Conservation (phyloP, 176 grass and related monocot genomes). For the Zea luxurians region DNA sequence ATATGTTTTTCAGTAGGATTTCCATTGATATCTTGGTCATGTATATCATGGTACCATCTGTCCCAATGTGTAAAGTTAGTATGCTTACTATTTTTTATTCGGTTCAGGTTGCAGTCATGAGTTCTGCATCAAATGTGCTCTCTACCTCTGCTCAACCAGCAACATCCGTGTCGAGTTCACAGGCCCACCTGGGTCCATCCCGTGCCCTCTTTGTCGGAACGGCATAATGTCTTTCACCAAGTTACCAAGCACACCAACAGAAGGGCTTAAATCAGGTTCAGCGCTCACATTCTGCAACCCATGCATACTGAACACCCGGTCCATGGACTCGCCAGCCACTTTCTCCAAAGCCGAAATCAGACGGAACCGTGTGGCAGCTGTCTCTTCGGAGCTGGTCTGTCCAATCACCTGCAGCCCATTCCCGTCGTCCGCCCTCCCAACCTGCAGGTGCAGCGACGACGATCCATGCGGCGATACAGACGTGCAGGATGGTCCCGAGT, state of each 20-base stretch:
- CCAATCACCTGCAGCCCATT: constrained; percentile 81
- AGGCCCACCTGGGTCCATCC: constrained; percentile 80
- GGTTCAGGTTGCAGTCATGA: constrained; percentile 84
- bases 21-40: constrained; percentile 17
- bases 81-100: constrained; percentile 35
- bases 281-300: constrained; percentile 82
- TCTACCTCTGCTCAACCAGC: constrained; percentile 92
- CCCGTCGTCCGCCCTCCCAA: constrained; percentile 57
- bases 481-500: constrained; percentile 44
- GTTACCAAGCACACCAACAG: constrained; percentile 49
- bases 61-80: constrained; percentile 3
- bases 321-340: constrained; percentile 53
- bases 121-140: constrained; percentile 88
- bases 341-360: constrained; percentile 67
- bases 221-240: constrained; percentile 79
- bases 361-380: constrained; percentile 66
- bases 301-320: constrained; percentile 67
- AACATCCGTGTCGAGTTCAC: constrained; percentile 55
- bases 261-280: constrained; percentile 70
- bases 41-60: background rate
- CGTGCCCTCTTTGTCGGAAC: constrained; percentile 87
- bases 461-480: constrained; percentile 52
- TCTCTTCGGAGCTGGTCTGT: constrained; percentile 85
- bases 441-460: constrained; percentile 64
- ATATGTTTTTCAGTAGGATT: constrained; percentile 22